Evolutionary conservation across 129 eudicot genomes (phyloP).

Genomic region (Escallonia herrerae): DNA sequence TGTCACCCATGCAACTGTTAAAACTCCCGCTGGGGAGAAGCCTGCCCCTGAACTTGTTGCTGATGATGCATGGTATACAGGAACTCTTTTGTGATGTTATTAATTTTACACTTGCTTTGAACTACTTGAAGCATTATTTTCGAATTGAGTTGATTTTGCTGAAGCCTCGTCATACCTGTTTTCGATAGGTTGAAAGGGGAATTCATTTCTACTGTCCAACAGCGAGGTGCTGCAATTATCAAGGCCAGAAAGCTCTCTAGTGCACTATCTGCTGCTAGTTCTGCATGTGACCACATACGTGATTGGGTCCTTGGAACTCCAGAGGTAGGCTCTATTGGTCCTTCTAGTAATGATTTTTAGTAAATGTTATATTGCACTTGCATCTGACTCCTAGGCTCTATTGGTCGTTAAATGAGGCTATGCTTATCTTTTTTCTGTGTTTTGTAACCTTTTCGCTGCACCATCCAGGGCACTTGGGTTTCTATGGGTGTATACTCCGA

Average conservation of each 20-base stretch:
- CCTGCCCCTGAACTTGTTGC: constrained; percentile 70
- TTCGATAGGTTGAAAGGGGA: constrained; percentile 78
- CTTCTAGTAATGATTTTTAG: background rate
- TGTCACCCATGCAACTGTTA: constrained; percentile 93
- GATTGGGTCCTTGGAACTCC: constrained; percentile 99
- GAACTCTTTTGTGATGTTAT: too few species aligned
- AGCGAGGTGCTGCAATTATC: constrained; percentile 99
- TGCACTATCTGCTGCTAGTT: constrained; percentile 98
- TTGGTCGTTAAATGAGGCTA: background rate
- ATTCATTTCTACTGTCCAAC: constrained; percentile 87
- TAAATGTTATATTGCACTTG: background rate
- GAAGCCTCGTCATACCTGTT: background rate
- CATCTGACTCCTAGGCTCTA: background rate
- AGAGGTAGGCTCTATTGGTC: constrained; percentile 44
- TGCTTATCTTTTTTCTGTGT: background rate
- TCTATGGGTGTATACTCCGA: constrained; percentile 99
- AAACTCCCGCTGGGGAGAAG: constrained; percentile 67
- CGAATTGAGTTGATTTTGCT: background rate
- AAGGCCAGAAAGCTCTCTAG: constrained; percentile 99
- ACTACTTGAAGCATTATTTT: background rate
- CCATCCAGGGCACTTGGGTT: constrained; percentile 84
- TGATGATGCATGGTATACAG: constrained; percentile 76
- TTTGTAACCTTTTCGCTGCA: background rate
- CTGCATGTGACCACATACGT: constrained; percentile 99
- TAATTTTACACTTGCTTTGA: background rate